Evolutionary conservation across 2,329 filamentous ascomycete genomes (phyloP).

Genomic region (Colletotrichum sojae): DNA sequence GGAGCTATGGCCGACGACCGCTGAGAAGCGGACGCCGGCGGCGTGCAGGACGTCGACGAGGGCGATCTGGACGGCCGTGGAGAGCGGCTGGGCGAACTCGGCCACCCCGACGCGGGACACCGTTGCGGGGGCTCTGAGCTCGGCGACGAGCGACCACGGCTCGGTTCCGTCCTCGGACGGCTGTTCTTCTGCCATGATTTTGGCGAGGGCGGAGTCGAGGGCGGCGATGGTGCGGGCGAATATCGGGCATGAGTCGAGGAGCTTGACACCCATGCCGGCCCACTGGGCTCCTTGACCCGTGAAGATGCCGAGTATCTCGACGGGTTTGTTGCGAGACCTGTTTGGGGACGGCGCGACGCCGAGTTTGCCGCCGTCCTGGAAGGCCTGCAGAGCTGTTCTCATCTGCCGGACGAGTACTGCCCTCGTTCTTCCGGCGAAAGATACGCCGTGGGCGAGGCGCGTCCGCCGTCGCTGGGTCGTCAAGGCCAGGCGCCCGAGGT

Average conservation of each 20-base stretch:
- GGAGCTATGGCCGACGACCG: conserved; percentile 55
- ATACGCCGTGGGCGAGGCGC: too few species aligned
- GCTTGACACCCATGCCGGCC: conserved; percentile 40
- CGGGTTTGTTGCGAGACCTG: too few species aligned
- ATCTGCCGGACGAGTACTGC: too few species aligned
- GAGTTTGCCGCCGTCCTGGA: too few species aligned
- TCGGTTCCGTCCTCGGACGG: not conserved
- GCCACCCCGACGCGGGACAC: conserved; percentile 44
- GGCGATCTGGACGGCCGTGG: conserved; percentile 65
- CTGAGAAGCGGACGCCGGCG: conserved; percentile 46
- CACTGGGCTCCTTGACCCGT: conserved; percentile 43
- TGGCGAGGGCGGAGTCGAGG: conserved; percentile 33
- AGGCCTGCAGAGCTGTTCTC: too few species aligned
- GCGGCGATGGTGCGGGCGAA: conserved; percentile 33
- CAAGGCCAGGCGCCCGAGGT: too few species aligned
- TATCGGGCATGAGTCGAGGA: conserved; percentile 19
- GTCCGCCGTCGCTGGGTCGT: too few species aligned
- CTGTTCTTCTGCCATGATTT: too few species aligned
- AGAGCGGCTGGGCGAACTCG: conserved; percentile 59
- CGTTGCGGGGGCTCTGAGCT: too few species aligned
- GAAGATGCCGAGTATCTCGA: conserved; percentile 23
- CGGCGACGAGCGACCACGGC: conserved; percentile 1
- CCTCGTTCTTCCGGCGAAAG: too few species aligned
- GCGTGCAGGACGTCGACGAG: conserved; percentile 53
- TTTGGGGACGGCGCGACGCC: too few species aligned